Conservation (phyloP, 148 eudicot genomes). For the Chenopodium formosanum region DNA sequence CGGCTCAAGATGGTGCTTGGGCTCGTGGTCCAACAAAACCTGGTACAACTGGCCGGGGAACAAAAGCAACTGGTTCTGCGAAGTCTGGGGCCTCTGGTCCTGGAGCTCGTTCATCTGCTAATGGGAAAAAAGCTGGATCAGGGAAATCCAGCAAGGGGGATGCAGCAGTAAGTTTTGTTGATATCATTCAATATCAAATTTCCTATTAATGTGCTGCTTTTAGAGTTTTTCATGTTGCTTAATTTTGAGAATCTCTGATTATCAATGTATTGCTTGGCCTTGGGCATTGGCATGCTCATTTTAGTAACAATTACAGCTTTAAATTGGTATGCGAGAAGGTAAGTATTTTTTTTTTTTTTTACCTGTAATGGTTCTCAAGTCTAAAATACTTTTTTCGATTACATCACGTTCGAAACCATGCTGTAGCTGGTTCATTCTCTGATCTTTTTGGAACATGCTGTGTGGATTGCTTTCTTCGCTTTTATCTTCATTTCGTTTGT, state of each 20-base stretch:
- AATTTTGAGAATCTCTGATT: background rate
- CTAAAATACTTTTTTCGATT: background rate
- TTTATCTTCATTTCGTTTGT: background rate
- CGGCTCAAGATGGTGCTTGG: constrained; percentile 90
- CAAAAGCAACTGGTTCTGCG: constrained; percentile 61
- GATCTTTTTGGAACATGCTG: background rate
- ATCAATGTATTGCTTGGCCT: background rate
- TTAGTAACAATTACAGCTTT: background rate
- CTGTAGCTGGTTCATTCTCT: background rate
- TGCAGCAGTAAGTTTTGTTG: constrained; percentile 50
- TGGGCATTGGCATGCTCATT: background rate
- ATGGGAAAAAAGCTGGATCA: constrained; percentile 67
- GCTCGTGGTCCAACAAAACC: constrained; percentile 74
- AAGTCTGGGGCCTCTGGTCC: constrained; percentile 41
- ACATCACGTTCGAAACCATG: background rate
- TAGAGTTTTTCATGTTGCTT: background rate
- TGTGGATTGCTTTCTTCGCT: background rate
- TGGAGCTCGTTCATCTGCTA: constrained; percentile 67
- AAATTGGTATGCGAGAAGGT: background rate
- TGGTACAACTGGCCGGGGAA: constrained; percentile 70
- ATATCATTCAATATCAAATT: background rate
- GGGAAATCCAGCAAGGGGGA: constrained; percentile 74
- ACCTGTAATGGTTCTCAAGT: background rate
- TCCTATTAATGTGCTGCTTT: constrained; percentile 13
- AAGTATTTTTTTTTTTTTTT: background rate